Evolutionary conservation across 495 filamentous ascomycete genomes (phyloP), one percentile per base, ranked within the genome.

Genomic region (Echria macrotheca): DNA sequence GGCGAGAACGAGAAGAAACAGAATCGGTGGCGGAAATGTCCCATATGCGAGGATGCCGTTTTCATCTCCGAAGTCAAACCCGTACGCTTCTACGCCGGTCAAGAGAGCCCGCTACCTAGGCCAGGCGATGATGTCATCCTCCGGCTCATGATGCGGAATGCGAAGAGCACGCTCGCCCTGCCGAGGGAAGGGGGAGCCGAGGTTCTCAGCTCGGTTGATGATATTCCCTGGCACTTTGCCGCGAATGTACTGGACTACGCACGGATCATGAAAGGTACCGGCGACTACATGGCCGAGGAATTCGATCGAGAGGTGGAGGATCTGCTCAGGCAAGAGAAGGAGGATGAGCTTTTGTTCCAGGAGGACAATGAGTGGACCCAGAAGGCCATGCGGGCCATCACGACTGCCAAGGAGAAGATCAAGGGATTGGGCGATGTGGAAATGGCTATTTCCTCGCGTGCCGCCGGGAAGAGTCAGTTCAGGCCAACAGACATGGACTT

Each of bases 241-340:
- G 90, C 89, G 2, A 93, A 95, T 55, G 89, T 96, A 15, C 79
- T 89, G 60, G 93, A 98, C 63, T 97, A 96, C 70, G 89, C 90
- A 39, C 78, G 93, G 40, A 83, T 98, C 37, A 96, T 98, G 86
- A 95, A 88, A 66, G 93, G 91, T 10, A 89, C 85, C 3, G 84
- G 88, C 62, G 81, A 85, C 12, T 97, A 97, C 57, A 90, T 98
- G 85, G 58, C 67, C 14, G 71, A 78, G 42, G 84, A 96, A 64
- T 91, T 83, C 61, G 79, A 90, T 47, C 57, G 70, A 6, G 93
- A 97, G 57, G 83, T 95, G 14, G 72, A 79, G 35, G 80, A 87
- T 10, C 69, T 98, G 24, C 73, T 80, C 53, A 66, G 64, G 44
- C 89, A 95, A 66, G 86, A 87, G 64, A 75, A 80, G 41, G 89